A percentile compares a stretch with the other conserved stretches of the same genome.
phyloP scores from a whole-genome alignment of 495 filamentous ascomycete genomes.

The Cercophora samala region DNA sequence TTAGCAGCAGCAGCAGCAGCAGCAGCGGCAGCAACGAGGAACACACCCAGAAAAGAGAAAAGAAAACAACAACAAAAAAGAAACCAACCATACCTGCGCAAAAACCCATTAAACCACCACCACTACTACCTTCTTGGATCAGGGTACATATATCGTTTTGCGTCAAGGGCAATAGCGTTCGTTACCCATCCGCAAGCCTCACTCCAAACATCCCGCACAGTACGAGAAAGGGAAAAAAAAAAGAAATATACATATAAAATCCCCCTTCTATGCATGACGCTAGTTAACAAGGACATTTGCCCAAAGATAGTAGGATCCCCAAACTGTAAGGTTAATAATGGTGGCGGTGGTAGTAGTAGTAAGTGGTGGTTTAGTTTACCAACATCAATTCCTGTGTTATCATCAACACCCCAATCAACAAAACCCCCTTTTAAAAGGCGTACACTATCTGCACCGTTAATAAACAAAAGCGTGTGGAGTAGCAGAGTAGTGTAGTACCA shows the following conservation, averaged over 20 bases:
- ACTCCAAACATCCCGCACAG: too few species aligned
- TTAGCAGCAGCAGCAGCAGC: too few species aligned
- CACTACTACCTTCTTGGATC: too few species aligned
- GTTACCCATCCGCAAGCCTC: too few species aligned
- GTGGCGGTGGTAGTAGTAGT: too few species aligned
- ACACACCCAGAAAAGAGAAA: background rate
- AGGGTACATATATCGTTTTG: too few species aligned
- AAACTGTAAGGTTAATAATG: too few species aligned
- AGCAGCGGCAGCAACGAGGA: background rate
- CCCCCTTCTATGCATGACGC: constrained; percentile 5
- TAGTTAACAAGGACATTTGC: background rate
- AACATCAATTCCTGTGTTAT: background rate
- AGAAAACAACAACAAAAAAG: background rate
- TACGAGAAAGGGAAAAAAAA: too few species aligned
- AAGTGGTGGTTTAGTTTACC: background rate
- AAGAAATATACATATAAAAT: background rate
- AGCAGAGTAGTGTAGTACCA: background rate
- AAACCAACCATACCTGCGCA: too few species aligned
- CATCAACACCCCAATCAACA: background rate
- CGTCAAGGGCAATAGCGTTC: too few species aligned
- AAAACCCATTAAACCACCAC: too few species aligned
- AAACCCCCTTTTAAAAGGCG: background rate
- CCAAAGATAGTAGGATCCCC: constrained; percentile 1
- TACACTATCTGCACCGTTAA: background rate
- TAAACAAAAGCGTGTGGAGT: background rate